phyloP scores from a whole-genome alignment of 371 early-diverging fungal species.

The Circinella umbellata region DNA sequence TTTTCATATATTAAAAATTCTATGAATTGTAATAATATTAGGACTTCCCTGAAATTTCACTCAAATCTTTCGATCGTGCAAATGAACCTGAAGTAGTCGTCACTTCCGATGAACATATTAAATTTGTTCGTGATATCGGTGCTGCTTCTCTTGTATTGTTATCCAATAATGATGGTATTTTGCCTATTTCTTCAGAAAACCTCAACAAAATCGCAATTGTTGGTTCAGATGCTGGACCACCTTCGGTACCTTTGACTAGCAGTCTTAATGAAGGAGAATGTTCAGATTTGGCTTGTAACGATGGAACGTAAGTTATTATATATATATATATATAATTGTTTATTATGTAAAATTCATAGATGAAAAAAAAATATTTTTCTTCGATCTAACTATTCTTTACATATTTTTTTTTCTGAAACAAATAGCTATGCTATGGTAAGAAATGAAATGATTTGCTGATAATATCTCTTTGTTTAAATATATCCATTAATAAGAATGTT shows the following conservation, averaged over 20 bases:
- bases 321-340: not conserved
- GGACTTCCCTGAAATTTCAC: not conserved
- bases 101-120: constrained; percentile 25
- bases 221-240: constrained; percentile 50
- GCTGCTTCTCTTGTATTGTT: constrained; percentile 58
- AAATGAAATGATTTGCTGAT: too few relatives aligned
- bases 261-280: too few relatives aligned
- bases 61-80: constrained; percentile 6
- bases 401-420: not conserved
- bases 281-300: too few relatives aligned
- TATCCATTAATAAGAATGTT: too few relatives aligned
- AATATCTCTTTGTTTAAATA: too few relatives aligned
- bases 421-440: constrained; percentile 40
- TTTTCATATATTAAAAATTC: not conserved
- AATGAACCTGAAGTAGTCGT: constrained; percentile 7
- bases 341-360: not conserved
- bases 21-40: not conserved
- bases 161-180: constrained; percentile 44
- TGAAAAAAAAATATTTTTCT: not conserved
- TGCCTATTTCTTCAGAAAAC: constrained; percentile 31
- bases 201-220: constrained; percentile 28
- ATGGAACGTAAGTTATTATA: not conserved
- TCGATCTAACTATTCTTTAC: not conserved
- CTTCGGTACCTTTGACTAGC: too few relatives aligned
- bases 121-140: constrained; percentile 44